Percentiles rank a stretch among this genome's conserved stretches.
phyloP scores from a whole-genome alignment of 768 basidiomycete species.

The Boletales sp. region DNA sequence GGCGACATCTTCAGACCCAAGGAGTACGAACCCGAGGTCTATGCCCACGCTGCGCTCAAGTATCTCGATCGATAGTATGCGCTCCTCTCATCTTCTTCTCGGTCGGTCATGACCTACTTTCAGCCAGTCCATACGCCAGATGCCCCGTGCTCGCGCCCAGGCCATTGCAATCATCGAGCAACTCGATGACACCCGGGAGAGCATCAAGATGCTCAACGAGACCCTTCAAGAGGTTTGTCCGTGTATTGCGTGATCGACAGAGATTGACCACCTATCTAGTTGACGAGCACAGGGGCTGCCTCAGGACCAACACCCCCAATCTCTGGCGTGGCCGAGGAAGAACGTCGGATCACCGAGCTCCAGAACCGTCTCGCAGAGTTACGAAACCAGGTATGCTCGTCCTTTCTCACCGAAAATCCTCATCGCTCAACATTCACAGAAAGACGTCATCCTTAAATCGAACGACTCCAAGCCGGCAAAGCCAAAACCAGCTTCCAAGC shows the following conservation, averaged over 20 bases:
- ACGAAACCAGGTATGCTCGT: constrained; percentile 34
- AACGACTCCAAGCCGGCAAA: constrained; percentile 15
- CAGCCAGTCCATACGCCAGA: constrained; percentile 45
- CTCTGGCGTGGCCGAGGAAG: constrained; percentile 36
- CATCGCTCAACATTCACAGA: constrained; percentile 15
- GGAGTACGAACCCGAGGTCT: constrained; percentile 69
- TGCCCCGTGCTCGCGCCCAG: constrained; percentile 47
- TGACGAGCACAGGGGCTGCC: constrained; percentile 13
- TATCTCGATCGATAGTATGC: constrained; percentile 77
- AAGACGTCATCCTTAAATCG: constrained; percentile 24
- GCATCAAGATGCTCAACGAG: constrained; percentile 33
- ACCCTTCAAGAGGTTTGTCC: constrained; percentile 39
- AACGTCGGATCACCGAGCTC: constrained; percentile 40
- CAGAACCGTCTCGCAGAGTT: constrained; percentile 41
- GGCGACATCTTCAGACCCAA: constrained; percentile 32
- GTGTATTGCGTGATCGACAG: neutral
- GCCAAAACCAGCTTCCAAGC: constrained; percentile 10
- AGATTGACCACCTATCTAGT: constrained; percentile 5
- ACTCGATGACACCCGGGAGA: constrained; percentile 35
- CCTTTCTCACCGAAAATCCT: neutral
- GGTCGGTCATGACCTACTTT: constrained; percentile 29
- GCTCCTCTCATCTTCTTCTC: neutral
- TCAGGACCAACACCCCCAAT: constrained; percentile 23
- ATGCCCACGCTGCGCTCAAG: constrained; percentile 71
- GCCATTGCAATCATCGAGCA: constrained; percentile 37